Evolutionary conservation across 1,284 basidiomycete species (phyloP).

Genomic region (Hemileccinum hortonii): DNA sequence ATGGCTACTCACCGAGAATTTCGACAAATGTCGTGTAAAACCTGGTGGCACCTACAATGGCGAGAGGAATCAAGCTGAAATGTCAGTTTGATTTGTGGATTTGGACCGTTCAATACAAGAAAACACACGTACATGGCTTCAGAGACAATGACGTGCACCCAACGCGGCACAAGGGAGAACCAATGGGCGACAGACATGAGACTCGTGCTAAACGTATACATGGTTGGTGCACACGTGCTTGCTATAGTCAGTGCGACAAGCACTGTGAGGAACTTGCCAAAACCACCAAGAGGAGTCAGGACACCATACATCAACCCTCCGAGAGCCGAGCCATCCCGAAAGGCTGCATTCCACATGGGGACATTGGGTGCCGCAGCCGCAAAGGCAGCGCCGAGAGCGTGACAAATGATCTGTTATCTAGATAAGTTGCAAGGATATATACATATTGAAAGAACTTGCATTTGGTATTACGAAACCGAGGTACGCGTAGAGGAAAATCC

Average conservation of each 20-base stretch:
- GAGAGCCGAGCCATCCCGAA: slow-evolving; percentile 17
- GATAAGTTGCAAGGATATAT: slow-evolving; percentile 1
- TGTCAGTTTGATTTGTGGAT: not conserved
- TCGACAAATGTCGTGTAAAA: slow-evolving; percentile 61
- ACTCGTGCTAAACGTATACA: slow-evolving; percentile 76
- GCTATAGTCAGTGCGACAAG: slow-evolving; percentile 35
- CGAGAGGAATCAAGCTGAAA: slow-evolving; percentile 54
- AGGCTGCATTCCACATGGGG: too few relatives aligned
- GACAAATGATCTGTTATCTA: slow-evolving; percentile 50
- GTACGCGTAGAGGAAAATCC: slow-evolving; percentile 65
- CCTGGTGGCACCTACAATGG: slow-evolving; percentile 55
- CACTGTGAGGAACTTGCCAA: slow-evolving; percentile 54
- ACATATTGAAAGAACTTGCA: slow-evolving; percentile 35
- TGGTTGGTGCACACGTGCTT: slow-evolving; percentile 64
- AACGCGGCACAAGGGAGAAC: slow-evolving; percentile 64
- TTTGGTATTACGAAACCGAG: slow-evolving; percentile 62
- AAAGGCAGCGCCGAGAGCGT: slow-evolving; percentile 41
- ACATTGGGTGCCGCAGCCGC: too few relatives aligned
- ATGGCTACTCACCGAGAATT: slow-evolving; percentile 44
- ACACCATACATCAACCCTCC: slow-evolving; percentile 61
- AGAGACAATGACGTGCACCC: slow-evolving; percentile 44
- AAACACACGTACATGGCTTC: slow-evolving; percentile 49
- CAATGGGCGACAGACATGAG: slow-evolving; percentile 59
- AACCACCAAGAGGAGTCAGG: slow-evolving; percentile 49
- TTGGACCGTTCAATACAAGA: not conserved